Base-by-base conservation (phyloP, 164 flowering plant species). In the Santalum album region DNA sequence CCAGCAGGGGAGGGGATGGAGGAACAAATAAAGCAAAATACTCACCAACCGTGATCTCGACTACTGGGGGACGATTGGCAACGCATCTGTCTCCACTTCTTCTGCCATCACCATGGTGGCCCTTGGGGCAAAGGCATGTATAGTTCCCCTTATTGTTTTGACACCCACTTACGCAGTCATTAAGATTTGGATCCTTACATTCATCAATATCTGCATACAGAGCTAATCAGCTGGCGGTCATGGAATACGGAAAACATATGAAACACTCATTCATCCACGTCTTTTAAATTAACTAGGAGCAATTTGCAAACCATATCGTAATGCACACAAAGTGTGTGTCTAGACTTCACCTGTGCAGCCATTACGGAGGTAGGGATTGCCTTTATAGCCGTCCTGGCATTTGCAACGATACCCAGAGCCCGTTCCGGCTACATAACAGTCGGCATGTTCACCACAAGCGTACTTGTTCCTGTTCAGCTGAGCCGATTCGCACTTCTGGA, bases 281-380 rank as follows among this genome's bases (percentile, higher is more conserved):
- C 9, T 29, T 29, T 3, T 29, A 29, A 9, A 3, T 29, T 29
- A 29, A 9, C 4, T 3, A 29, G 9, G 9, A 29, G 34, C 9
- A 29, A 3, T 9, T 3, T 29, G 6, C 34, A 29, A 29, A 29
- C 34, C 34, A 29, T 29, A 9, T 9, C n/a, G n/a, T n/a, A n/a
- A 29, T 5, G 15, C 16, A 12, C 40, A 6, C 16, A 36, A 14
- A 15, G 15, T 14, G 40, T 2, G 7, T 36, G 12, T 36, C 2
- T n/a, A n/a, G n/a, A 36, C 12, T 36, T 5, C 52, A 74, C 78
- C 70, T 55, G 26, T 39, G 54, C 78, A 74, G 0, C 72, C 81
- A 42, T 56, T 12, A 3, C 57, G 58, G 32, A 72, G 56, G 53
- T 83, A 83, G 0, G 90, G 86, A 45, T 83, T 83, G 18, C 86